phyloP scores from a whole-genome alignment of 495 filamentous ascomycete genomes.

The Hyphodiscus hymeniophilus region DNA sequence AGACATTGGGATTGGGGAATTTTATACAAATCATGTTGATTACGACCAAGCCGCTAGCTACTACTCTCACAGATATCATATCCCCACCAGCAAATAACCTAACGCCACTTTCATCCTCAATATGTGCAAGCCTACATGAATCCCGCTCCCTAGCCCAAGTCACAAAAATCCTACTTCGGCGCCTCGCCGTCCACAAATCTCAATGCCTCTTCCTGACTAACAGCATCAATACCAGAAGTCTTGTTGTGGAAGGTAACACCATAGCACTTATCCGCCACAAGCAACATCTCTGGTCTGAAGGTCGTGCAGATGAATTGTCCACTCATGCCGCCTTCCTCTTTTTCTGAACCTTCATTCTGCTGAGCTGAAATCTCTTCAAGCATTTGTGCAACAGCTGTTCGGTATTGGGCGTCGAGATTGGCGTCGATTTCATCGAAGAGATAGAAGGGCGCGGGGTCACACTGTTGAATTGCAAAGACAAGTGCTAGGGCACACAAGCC shows the following conservation, averaged over 20 bases:
- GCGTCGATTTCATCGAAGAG: conserved; percentile 99
- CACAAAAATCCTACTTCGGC: conserved; percentile 14
- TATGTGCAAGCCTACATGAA: too few relatives aligned
- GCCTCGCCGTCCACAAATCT: conserved; percentile 77
- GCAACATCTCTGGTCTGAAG: conserved; percentile 93
- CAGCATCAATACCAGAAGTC: conserved; percentile 85
- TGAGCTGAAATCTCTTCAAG: conserved; percentile 64
- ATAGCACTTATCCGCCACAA: conserved; percentile 95
- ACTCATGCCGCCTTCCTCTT: conserved; percentile 25
- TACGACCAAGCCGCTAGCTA: too few relatives aligned
- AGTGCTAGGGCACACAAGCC: conserved; percentile 91
- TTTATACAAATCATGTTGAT: too few relatives aligned
- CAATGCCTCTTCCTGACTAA: conserved; percentile 77
- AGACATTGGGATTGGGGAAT: too few relatives aligned
- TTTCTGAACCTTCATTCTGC: conserved; percentile 35
- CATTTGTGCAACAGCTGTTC: conserved; percentile 86
- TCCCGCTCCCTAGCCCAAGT: too few relatives aligned
- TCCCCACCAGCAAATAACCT: too few relatives aligned
- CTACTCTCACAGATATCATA: too few relatives aligned
- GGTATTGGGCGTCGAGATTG: conserved; percentile 95
- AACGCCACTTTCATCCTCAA: too few relatives aligned
- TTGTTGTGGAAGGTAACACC: conserved; percentile 92
- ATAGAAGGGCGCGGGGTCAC: conserved; percentile 96
- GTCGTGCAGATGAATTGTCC: conserved; percentile 82
- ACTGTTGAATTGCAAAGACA: conserved; percentile 97